Evolutionary conservation across 2,329 filamentous ascomycete genomes (phyloP), one percentile per base, ranked within the genome.

Genomic region (Fusarium fracticaudum): DNA sequence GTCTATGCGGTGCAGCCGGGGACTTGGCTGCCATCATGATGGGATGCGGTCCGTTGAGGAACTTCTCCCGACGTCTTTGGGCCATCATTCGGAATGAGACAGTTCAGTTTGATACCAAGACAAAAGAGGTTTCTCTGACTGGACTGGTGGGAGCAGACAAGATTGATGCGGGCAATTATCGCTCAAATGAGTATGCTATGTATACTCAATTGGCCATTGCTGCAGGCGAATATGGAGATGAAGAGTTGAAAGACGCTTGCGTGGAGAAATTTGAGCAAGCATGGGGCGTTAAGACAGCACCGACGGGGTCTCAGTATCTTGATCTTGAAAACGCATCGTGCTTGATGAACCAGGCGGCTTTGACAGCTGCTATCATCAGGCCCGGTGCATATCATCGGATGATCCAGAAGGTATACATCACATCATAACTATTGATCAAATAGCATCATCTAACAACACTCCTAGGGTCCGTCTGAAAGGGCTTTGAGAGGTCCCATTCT

Each of bases 341-440:
- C 9, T 37, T 53, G 33, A 53, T 53, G 33, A 53, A 53, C 3
- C 50, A 15, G 2, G 50, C 31, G 1, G 33, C 50, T 1, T 53
- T 53, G 18, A 53, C 50, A 5, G 50, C 33, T 26, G n/a, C 50
- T 4, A 2, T 37, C 2, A 53, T 53, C 3, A 33, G 50, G 3
- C 33, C 50, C 3, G 31, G 33, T 3, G 31, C 50, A 26, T 53
- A 53, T 5, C 9, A 53, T 20, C n/a, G n/a, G 4, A 53, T 53
- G 50, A 8, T 37, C 1, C 50, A 37, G 8, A 53, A 53, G 33
- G 50, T 26, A 48, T 22, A 3, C 11, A 5, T 2, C 0, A 4
- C 4, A 15, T 47, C 3, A 7, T 1, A 3, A 15, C 8, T 0
- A 14, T 44, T 8, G 12, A 0, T 8, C n/a, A 12, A 24, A 6